Evolutionary conservation across 1,284 basidiomycete species (phyloP), one percentile per base, ranked within the genome.

Genomic region (Cryptococcus hybrid): DNA sequence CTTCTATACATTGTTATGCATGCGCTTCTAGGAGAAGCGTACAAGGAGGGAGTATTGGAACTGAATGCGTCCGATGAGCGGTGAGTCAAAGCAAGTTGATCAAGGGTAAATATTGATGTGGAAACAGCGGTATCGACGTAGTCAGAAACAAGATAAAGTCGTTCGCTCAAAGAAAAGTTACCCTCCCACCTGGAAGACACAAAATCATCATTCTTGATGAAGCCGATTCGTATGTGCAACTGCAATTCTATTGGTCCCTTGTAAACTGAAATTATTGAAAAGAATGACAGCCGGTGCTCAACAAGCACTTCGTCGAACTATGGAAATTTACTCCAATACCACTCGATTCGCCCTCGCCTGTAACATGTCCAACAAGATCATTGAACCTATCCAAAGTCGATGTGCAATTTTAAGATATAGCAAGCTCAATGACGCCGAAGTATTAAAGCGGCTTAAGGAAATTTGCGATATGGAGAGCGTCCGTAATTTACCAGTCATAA

Each of bases 291-390:
- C 90, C 0, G 96, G 96, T 37, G 96, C 96, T 11, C 96, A 99
- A 77, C 96, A 99, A 80, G 96, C 96, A 1, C 83, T 99, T 9
- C 85, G 96, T 55, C 84, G 96, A 66, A 99, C 96, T 11, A 99
- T 99, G 96, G 96, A 99, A 79, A 97, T 99, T 63, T 99, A 89
- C 79, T 92, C 92, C 45, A 97, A 96, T 74, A 99, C 96, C 7
- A 99, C 96, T 0, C 89, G 96, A 5, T 99, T 99, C 77, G 94
- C 92, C 57, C 83, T 99, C 52, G 96, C 96, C 4, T 99, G 96
- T 80, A 99, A 99, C 78, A 94, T 97, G 89, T 92, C 90, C 71
- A 99, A 94, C 83, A 99, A 99, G 79, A 98, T 99, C 67, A 99
- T 99, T 70, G 96, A 99, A 74, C 96, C 96, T 18, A 98, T 99